Evolutionary conservation across 2,329 filamentous ascomycete genomes (phyloP).

Genomic region (Pseudogymnoascus sp.): DNA sequence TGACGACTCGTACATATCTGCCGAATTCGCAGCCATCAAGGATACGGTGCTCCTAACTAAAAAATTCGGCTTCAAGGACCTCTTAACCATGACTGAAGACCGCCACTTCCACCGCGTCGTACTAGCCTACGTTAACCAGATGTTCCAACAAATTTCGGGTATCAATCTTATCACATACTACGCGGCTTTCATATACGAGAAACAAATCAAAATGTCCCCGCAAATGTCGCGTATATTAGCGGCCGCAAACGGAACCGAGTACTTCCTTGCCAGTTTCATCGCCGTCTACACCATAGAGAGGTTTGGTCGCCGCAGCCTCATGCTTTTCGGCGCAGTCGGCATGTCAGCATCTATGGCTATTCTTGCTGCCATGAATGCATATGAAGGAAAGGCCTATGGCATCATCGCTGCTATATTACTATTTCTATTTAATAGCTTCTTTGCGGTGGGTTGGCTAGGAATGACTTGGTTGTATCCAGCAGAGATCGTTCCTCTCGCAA

Average conservation of each 20-base stretch:
- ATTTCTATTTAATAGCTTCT: conserved; percentile 46
- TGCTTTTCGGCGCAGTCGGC: conserved; percentile 59
- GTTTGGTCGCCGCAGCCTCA: conserved; percentile 59
- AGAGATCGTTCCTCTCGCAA: conserved; percentile 44
- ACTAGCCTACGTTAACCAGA: conserved; percentile 40
- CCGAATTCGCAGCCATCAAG: conserved; percentile 44
- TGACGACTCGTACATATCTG: conserved; percentile 45
- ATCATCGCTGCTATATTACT: conserved; percentile 28
- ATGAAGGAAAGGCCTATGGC: conserved; percentile 20
- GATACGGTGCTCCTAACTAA: conserved; percentile 56
- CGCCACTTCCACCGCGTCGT: conserved; percentile 46
- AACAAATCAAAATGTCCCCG: conserved; percentile 37
- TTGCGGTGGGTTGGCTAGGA: conserved; percentile 43
- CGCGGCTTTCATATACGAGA: conserved; percentile 42
- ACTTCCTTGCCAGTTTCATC: conserved; percentile 33
- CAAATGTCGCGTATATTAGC: conserved; percentile 44
- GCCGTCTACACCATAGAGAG: conserved; percentile 39
- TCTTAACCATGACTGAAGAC: conserved; percentile 42
- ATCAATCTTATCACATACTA: conserved; percentile 39
- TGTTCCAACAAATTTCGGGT: conserved; percentile 42
- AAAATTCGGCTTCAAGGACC: conserved; percentile 29
- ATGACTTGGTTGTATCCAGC: conserved; percentile 51
- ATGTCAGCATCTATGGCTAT: conserved; percentile 60
- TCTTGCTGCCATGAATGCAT: conserved; percentile 30
- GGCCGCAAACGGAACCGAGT: conserved; percentile 42